Evolutionary conservation across 139 green algal genomes (phyloP), one percentile per base, ranked within the genome.

Genomic region (Haematococcus sp.): DNA sequence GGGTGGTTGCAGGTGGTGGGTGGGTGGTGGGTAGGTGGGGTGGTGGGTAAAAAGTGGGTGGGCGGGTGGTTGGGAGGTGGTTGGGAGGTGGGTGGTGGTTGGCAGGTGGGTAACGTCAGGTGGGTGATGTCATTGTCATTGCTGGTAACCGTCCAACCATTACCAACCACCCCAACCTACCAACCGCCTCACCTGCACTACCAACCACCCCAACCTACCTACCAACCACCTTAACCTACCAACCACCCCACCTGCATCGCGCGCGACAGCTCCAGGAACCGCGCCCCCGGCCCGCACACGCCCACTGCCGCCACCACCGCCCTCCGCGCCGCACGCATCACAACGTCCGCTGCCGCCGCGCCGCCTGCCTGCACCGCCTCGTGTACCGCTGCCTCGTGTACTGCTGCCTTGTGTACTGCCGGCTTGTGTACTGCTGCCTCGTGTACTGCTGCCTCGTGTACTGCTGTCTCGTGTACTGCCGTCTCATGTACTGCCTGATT

Each of bases 251-350:
- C 58, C 58, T 65, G 70, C 43, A 96, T 93, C 11, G 85, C 84
- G 3, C 76, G 67, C 17, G 93, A 93, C 54, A 98, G 95, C 27
- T 75, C 70, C 43, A 77, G 84, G 72, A 91, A 86, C 7, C 73
- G 81, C 43, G 89, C 88, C 13, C 91, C 93, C 2, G 93, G 93
- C 0, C 68, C 81, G 68, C 91, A 95, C 69, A 76, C 70, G 28
- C 71, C 68, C 61, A 97, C 94, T 13, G 83, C 88, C 15, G 76
- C 84, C 7, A 90, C 77, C 63, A 97, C 73, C 1, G 83, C 80
- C 63, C 90, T 74, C 63, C 87, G 84, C 2, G 89, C 97, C 1
- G 86, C 81, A 25, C 11, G 11, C 58, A 65, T 22, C 58, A 65
- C 20, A 27, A 34, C 58, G 92, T 81, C 30, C 88, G 88, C 31